Evolutionary conservation across 495 filamentous ascomycete species (phyloP).

Genomic region (Penicillium steckii): DNA sequence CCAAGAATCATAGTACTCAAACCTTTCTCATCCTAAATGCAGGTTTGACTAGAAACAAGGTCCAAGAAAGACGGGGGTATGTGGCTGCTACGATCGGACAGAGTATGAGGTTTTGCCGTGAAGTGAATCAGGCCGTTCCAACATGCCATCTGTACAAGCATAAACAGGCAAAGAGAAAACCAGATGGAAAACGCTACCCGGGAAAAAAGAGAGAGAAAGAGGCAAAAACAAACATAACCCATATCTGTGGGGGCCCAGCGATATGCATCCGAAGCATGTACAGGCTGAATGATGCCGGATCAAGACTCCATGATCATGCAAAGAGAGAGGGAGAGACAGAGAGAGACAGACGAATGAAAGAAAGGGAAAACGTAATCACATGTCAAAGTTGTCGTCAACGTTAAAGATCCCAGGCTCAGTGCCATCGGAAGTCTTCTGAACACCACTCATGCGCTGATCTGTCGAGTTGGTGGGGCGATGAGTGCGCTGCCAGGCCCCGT

Average conservation of each 20-base stretch:
- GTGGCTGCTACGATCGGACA: slow-evolving; percentile 16
- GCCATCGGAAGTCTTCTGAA: slow-evolving; percentile 62
- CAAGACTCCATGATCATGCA: slow-evolving; percentile 47
- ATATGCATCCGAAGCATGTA: slow-evolving; percentile 37
- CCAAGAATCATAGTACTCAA: neutral
- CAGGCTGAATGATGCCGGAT: slow-evolving; percentile 36
- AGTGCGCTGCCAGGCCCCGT: slow-evolving; percentile 43
- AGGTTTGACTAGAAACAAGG: slow-evolving; percentile 8
- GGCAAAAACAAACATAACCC: slow-evolving; percentile 26
- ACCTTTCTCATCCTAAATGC: slow-evolving; percentile 8
- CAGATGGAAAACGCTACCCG: neutral
- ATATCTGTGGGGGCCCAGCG: slow-evolving; percentile 23
- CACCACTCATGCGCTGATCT: slow-evolving; percentile 70
- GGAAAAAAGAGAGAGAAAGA: slow-evolving; percentile 4
- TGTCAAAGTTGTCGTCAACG: slow-evolving; percentile 68
- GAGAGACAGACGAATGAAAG: slow-evolving; percentile 13
- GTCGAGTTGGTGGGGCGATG: slow-evolving; percentile 35
- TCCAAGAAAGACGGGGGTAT: slow-evolving; percentile 15
- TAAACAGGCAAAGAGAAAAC: slow-evolving; percentile 9
- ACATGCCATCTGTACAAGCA: slow-evolving; percentile 8
- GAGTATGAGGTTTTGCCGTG: slow-evolving; percentile 1
- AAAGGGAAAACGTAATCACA: slow-evolving; percentile 45
- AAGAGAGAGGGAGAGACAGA: too few species aligned
- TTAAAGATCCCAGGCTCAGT: slow-evolving; percentile 71
- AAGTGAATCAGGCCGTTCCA: slow-evolving; percentile 1